Evolutionary conservation across 345 rosid genomes (phyloP).

Genomic region (Carallia pectinifolia): DNA sequence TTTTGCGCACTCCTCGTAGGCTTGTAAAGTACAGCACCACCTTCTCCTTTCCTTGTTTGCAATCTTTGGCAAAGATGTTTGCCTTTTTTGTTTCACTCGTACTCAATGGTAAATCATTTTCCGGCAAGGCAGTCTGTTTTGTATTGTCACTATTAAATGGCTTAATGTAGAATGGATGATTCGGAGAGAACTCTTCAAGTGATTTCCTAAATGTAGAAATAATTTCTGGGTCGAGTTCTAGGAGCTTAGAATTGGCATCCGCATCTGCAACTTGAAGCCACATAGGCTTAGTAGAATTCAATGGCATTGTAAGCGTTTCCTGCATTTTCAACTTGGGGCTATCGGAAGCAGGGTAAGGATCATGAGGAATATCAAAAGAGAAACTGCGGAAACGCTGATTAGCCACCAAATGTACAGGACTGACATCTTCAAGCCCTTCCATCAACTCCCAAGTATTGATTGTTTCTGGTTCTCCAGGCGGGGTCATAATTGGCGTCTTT

Average conservation of each 20-base stretch:
- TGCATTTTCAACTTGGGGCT: slow-evolving; percentile 34
- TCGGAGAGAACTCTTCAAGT: slow-evolving; percentile 49
- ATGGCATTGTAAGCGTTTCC: slow-evolving; percentile 25
- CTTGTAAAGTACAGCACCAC: slow-evolving; percentile 31
- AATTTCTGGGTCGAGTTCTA: slow-evolving; percentile 61
- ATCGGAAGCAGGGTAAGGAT: slow-evolving; percentile 29
- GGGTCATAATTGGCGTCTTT: slow-evolving; percentile 64
- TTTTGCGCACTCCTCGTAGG: slow-evolving; percentile 79
- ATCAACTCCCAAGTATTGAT: slow-evolving; percentile 92
- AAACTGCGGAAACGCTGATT: slow-evolving; percentile 54
- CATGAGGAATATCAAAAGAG: slow-evolving; percentile 51
- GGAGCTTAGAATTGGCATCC: neutral
- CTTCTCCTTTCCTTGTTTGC: slow-evolving; percentile 27
- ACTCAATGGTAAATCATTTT: slow-evolving; percentile 8
- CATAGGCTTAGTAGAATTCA: slow-evolving; percentile 26
- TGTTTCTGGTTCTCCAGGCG: slow-evolving; percentile 93
- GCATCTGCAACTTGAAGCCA: slow-evolving; percentile 28
- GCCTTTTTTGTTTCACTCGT: slow-evolving; percentile 17
- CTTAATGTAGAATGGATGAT: slow-evolving; percentile 52
- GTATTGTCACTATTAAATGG: slow-evolving; percentile 19
- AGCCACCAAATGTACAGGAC: slow-evolving; percentile 40
- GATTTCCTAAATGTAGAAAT: slow-evolving; percentile 61
- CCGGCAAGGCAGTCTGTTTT: slow-evolving; percentile 7
- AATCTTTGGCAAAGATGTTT: slow-evolving; percentile 7
- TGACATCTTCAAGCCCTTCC: slow-evolving; percentile 82